Evolutionary conservation across 805 yeast genomes (phyloP).

Genomic region (Pichia californica): DNA sequence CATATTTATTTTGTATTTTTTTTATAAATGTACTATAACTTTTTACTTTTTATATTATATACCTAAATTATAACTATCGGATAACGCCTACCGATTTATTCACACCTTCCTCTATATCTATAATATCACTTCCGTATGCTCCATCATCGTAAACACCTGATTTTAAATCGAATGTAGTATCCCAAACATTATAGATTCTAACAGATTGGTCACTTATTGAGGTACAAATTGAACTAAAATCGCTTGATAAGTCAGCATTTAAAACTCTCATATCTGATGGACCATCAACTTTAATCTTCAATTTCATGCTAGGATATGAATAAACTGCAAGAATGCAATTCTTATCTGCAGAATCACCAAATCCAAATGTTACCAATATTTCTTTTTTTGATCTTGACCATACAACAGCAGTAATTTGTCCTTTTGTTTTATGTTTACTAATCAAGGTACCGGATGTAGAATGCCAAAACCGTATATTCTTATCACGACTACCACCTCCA

Average conservation of each 20-base stretch:
- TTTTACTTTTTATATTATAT: too few species aligned
- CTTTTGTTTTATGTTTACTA: conserved; percentile 46
- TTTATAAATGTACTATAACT: background rate
- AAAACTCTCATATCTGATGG: conserved; percentile 51
- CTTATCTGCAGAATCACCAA: conserved; percentile 43
- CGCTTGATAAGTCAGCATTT: conserved; percentile 63
- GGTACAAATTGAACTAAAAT: conserved; percentile 54
- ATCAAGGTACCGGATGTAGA: conserved; percentile 69
- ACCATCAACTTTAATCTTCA: conserved; percentile 43
- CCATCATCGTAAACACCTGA: conserved; percentile 31
- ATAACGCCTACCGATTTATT: conserved; percentile 22
- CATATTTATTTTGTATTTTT: background rate
- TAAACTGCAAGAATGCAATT: conserved; percentile 54
- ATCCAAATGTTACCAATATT: conserved; percentile 77
- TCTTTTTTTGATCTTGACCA: conserved; percentile 69
- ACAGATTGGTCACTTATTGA: conserved; percentile 77
- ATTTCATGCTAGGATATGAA: conserved; percentile 58
- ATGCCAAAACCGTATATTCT: conserved; percentile 84
- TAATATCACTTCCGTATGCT: conserved; percentile 48
- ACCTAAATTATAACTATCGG: too few species aligned
- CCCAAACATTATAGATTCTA: conserved; percentile 71
- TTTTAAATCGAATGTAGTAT: conserved; percentile 33
- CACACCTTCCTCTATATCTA: conserved; percentile 55
- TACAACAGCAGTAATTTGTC: conserved; percentile 71
- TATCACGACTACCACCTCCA: conserved; percentile 84